Evolutionary conservation across 805 yeast species (phyloP).

Genomic region (Scheffersomyces lignosus): DNA sequence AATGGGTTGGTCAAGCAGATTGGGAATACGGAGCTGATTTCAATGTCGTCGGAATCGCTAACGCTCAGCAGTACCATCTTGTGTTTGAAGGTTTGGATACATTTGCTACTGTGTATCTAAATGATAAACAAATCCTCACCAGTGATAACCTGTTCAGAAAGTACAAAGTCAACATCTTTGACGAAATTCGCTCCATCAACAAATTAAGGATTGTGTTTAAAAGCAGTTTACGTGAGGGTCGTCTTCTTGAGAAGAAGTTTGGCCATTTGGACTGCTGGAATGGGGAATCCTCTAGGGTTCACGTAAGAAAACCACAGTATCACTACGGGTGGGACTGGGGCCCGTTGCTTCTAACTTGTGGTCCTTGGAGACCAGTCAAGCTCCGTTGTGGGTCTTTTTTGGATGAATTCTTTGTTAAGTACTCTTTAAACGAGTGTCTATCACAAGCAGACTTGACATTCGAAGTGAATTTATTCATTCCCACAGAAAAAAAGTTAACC

Average conservation of each 20-base stretch:
- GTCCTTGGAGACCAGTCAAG: slow-evolving; percentile 40
- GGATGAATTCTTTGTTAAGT: slow-evolving; percentile 15
- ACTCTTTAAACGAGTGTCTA: slow-evolving; percentile 4
- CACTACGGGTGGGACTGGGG: slow-evolving; percentile 65
- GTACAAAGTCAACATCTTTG: slow-evolving; percentile 27
- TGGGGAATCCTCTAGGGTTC: slow-evolving; percentile 44
- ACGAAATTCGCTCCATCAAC: slow-evolving; percentile 19
- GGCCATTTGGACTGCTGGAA: slow-evolving; percentile 33
- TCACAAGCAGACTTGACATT: slow-evolving; percentile 1
- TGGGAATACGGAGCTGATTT: slow-evolving; percentile 46
- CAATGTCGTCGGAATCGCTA: not conserved
- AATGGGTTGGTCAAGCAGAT: slow-evolving; percentile 49
- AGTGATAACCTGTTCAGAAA: slow-evolving; percentile 46
- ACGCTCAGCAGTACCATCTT: slow-evolving; percentile 20
- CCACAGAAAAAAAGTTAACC: too few species aligned
- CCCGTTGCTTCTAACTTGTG: slow-evolving; percentile 43
- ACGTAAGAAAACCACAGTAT: slow-evolving; percentile 52
- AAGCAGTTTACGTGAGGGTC: slow-evolving; percentile 35
- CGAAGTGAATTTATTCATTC: not conserved
- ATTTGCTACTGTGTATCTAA: slow-evolving; percentile 39
- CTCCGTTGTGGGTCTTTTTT: slow-evolving; percentile 19
- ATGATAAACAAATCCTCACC: slow-evolving; percentile 32
- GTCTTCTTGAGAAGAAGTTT: slow-evolving; percentile 29
- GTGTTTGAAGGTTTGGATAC: slow-evolving; percentile 48
- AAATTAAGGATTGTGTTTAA: slow-evolving; percentile 34